Percentiles rank a stretch among this genome's conserved stretches.
These are phyloP conservation scores for Pyrrhoderma noxium DNA, from an alignment of 1,284 basidiomycete genomes.

Conservation along the genomic window DNA sequence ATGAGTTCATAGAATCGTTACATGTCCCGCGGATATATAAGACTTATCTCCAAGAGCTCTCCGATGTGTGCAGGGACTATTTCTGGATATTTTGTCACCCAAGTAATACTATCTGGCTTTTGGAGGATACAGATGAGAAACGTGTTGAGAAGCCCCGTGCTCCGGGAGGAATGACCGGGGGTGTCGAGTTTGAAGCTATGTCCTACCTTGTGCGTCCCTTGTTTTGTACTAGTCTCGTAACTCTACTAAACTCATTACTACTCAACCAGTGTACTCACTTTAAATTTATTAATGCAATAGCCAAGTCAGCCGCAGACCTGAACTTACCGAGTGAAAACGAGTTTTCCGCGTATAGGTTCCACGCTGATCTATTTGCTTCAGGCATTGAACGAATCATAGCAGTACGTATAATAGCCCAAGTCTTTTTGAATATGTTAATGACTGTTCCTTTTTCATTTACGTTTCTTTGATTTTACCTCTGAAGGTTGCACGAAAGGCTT, in stretches of 20 bases:
- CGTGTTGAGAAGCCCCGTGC: slow-evolving; percentile 88
- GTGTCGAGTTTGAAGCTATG: slow-evolving; percentile 98
- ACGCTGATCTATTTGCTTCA: slow-evolving; percentile 78
- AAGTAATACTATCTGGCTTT: slow-evolving; percentile 84
- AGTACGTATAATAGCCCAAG: slow-evolving; percentile 33
- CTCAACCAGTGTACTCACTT: slow-evolving; percentile 70
- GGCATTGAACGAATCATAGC: slow-evolving; percentile 80
- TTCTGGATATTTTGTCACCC: slow-evolving; percentile 99
- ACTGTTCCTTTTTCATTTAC: no score
- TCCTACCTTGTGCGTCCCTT: slow-evolving; percentile 70
- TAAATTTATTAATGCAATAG: slow-evolving; percentile 73
- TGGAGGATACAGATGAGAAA: slow-evolving; percentile 74
- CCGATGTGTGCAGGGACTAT: slow-evolving; percentile 88
- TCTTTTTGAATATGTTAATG: slow-evolving; percentile 14
- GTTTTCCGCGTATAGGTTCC: slow-evolving; percentile 72
- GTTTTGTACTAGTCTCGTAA: background rate
- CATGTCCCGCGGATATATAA: slow-evolving; percentile 86
- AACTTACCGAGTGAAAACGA: slow-evolving; percentile 59
- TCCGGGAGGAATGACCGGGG: slow-evolving; percentile 96
- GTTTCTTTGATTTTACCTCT: no score
- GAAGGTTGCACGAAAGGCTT: slow-evolving; percentile 88
- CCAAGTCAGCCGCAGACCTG: slow-evolving; percentile 54
- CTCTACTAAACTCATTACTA: background rate
- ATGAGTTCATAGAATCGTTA: slow-evolving; percentile 83
- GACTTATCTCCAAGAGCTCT: slow-evolving; percentile 83